Evolutionary conservation across 257 asterid genomes (phyloP).

Genomic region (Solanum chilense): DNA sequence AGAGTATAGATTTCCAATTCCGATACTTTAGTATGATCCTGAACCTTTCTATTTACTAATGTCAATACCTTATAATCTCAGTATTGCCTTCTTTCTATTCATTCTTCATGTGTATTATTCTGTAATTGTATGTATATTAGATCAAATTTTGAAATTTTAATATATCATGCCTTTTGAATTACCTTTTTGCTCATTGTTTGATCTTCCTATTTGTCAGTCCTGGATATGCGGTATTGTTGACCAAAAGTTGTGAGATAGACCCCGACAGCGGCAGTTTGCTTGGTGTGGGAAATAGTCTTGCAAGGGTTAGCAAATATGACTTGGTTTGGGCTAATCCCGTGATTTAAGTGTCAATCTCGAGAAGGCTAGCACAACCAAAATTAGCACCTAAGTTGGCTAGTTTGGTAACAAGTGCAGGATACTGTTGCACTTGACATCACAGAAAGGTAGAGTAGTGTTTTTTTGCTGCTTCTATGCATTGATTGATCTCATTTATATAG

Average conservation of each 20-base stretch:
- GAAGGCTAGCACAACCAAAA: constrained; percentile 1
- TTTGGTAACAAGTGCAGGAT: not conserved
- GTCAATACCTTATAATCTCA: not conserved
- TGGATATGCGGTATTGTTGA: not conserved
- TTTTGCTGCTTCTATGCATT: not conserved
- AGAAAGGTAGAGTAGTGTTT: not conserved
- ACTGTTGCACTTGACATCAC: not conserved
- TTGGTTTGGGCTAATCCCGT: not conserved
- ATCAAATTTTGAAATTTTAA: not conserved
- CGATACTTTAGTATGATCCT: not conserved
- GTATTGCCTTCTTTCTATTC: not conserved
- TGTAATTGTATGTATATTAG: not conserved
- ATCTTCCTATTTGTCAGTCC: not conserved
- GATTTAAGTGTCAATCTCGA: not conserved
- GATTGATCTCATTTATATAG: not conserved
- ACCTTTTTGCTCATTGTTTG: not conserved
- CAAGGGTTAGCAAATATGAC: not conserved
- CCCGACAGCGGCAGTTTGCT: not conserved
- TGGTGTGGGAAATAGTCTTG: not conserved
- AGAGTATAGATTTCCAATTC: not conserved
- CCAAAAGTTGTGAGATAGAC: constrained; percentile 1
- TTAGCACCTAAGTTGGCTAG: constrained; percentile 1
- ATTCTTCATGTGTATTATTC: not conserved
- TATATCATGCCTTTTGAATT: not conserved
- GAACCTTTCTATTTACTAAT: not conserved